Percentiles rank a stretch among this genome's conserved stretches.
Conservation (phyloP, 306 rosid genomes). For the Dryas octopetala region DNA sequence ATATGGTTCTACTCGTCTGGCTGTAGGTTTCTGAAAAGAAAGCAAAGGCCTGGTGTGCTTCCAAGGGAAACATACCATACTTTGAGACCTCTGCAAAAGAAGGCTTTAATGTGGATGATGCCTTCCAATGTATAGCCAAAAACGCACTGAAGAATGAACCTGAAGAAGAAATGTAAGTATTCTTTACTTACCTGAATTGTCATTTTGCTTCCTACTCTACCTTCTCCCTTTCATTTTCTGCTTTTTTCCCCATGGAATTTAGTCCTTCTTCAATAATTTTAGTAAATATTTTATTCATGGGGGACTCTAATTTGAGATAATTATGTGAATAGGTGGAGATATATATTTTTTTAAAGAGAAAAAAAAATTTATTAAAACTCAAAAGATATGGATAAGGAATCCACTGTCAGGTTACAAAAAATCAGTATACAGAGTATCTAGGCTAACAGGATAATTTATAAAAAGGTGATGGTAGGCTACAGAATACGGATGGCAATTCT, state of each 20-base stretch:
- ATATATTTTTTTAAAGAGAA: too few relatives aligned
- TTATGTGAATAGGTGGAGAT: background rate
- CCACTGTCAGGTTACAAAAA: too few relatives aligned
- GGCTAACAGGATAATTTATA: background rate
- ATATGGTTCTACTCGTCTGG: slow-evolving; percentile 15
- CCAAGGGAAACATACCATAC: slow-evolving; percentile 97
- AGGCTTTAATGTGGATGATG: slow-evolving; percentile 97
- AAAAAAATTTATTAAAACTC: too few relatives aligned
- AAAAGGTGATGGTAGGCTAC: background rate
- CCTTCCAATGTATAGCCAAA: slow-evolving; percentile 96
- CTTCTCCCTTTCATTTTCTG: background rate
- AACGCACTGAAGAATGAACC: slow-evolving; percentile 99
- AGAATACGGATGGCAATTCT: background rate
- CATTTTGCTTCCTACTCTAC: background rate
- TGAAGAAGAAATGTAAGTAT: slow-evolving; percentile 91
- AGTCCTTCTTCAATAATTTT: background rate
- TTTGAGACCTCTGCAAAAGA: slow-evolving; percentile 99
- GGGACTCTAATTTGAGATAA: background rate
- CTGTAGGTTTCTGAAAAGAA: slow-evolving; percentile 95
- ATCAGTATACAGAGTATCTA: too few relatives aligned
- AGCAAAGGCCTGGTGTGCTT: slow-evolving; percentile 99
- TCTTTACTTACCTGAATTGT: slow-evolving; percentile 1
- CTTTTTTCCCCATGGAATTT: background rate
- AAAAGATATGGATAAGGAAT: too few relatives aligned
- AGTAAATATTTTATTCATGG: background rate